Percentiles rank a stretch among this genome's conserved stretches.
phyloP scores from a whole-genome alignment of 2,329 filamentous ascomycete genomes.

The Fusarium nematophilum region DNA sequence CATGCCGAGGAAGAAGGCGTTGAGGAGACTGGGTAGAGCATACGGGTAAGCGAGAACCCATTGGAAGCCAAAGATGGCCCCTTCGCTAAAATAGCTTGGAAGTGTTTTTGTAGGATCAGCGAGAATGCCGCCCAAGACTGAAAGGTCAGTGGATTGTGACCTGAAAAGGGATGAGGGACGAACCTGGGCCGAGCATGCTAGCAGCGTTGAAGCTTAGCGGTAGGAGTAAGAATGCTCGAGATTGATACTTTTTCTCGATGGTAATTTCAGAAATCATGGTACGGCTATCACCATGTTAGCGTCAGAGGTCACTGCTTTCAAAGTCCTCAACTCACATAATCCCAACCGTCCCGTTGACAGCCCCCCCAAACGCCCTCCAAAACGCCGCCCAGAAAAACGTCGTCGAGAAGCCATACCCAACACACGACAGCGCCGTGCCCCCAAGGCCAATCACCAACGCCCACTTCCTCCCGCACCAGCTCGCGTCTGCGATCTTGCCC shows the following conservation, averaged over 20 bases:
- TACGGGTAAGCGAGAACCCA: conserved; percentile 77
- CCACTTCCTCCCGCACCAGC: conserved; percentile 72
- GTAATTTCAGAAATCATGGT: conserved; percentile 63
- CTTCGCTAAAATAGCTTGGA: conserved; percentile 71
- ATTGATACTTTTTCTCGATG: conserved; percentile 60
- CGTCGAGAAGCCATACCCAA: conserved; percentile 79
- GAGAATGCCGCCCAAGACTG: conserved; percentile 72
- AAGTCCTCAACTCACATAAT: conserved; percentile 52
- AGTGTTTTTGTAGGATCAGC: conserved; percentile 73
- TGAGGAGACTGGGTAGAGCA: conserved; percentile 76
- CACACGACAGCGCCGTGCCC: conserved; percentile 73
- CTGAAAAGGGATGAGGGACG: conserved; percentile 23
- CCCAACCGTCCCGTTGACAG: conserved; percentile 61
- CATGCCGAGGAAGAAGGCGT: conserved; percentile 67
- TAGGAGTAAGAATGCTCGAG: conserved; percentile 59
- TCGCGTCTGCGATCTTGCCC: conserved; percentile 73
- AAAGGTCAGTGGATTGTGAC: conserved; percentile 15
- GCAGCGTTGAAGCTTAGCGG: conserved; percentile 62
- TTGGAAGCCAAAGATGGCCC: conserved; percentile 66
- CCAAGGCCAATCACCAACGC: conserved; percentile 77
- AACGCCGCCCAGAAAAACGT: conserved; percentile 72
- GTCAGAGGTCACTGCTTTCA: neutral
- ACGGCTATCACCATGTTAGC: conserved; percentile 45
- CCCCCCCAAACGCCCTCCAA: conserved; percentile 74
- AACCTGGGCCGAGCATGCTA: conserved; percentile 58